Percentiles rank a stretch among this genome's conserved stretches.
Conservation (phyloP, 495 filamentous ascomycete genomes). For the Penicillium arizonense region DNA sequence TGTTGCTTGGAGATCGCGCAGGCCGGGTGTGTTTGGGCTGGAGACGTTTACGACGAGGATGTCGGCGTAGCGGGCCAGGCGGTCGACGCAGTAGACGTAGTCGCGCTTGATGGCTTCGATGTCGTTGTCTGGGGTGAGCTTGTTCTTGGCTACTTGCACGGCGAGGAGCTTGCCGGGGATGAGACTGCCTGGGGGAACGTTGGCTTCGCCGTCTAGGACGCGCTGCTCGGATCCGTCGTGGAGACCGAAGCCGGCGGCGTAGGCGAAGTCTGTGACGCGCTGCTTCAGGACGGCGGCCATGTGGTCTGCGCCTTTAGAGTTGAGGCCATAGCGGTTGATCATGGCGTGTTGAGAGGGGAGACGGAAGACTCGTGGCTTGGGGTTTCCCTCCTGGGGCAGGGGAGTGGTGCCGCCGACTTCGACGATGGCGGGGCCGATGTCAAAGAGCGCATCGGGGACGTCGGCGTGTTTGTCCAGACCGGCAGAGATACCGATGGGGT, state of each 20-base stretch:
- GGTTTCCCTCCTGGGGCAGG: conserved; percentile 80
- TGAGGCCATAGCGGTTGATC: conserved; percentile 95
- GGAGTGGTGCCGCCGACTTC: conserved; percentile 92
- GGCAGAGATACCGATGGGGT: conserved; percentile 88
- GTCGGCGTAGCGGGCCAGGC: conserved; percentile 82
- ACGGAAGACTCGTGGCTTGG: conserved; percentile 82
- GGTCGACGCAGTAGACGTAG: conserved; percentile 82
- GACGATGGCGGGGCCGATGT: conserved; percentile 76
- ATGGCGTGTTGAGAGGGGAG: conserved; percentile 76
- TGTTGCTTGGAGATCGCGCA: conserved; percentile 77
- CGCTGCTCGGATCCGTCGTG: conserved; percentile 62
- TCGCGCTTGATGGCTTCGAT: conserved; percentile 79
- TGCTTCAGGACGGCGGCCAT: conserved; percentile 78
- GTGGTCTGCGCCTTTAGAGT: conserved; percentile 82
- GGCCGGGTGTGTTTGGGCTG: conserved; percentile 90
- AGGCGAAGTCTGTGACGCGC: conserved; percentile 74
- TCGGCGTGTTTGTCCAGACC: conserved; percentile 94
- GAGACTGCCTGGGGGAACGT: conserved; percentile 71
- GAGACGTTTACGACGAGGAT: conserved; percentile 96
- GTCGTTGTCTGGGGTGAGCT: conserved; percentile 77
- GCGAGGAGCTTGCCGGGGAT: conserved; percentile 71
- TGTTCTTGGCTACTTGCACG: conserved; percentile 99
- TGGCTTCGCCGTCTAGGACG: conserved; percentile 69
- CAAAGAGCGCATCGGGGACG: conserved; percentile 77
- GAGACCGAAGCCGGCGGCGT: conserved; percentile 60